phyloP scores from a whole-genome alignment of 2,329 filamentous ascomycete genomes.

The Fusarium sp. region DNA sequence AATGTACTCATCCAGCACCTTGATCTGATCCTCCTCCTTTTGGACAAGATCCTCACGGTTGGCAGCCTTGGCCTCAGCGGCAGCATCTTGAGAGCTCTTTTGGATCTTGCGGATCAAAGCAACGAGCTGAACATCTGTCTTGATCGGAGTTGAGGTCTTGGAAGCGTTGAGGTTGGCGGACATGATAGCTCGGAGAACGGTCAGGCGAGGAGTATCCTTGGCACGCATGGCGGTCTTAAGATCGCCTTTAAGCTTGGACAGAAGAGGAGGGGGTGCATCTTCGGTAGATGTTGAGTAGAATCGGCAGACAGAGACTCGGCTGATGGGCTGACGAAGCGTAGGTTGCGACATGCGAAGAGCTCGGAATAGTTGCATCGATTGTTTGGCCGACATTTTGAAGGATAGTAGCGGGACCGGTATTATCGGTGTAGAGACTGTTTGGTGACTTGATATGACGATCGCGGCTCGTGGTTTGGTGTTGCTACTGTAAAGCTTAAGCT shows the following conservation, averaged over 20 bases:
- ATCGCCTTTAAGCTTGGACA: constrained; percentile 65
- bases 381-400: constrained; percentile 37
- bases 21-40: constrained; percentile 73
- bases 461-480: constrained; percentile 1
- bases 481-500: constrained; percentile 13
- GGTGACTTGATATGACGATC: constrained; percentile 17
- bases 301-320: constrained; percentile 30
- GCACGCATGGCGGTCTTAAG: constrained; percentile 72
- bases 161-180: constrained; percentile 77
- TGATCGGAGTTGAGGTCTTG: constrained; percentile 75
- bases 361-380: constrained; percentile 35
- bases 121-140: constrained; percentile 74
- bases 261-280: constrained; percentile 55
- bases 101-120: constrained; percentile 71
- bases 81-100: constrained; percentile 64
- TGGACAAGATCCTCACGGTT: constrained; percentile 73
- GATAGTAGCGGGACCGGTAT: not conserved
- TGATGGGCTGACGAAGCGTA: constrained; percentile 20
- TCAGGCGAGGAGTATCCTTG: constrained; percentile 70
- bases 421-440: not conserved
- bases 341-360: constrained; percentile 37
- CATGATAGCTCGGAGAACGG: constrained; percentile 73
- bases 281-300: constrained; percentile 47
- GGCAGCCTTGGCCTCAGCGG: constrained; percentile 68
- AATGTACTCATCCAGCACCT: constrained; percentile 71